These are phyloP conservation scores for Rubia tinctorum DNA, from an alignment of 305 asterid genomes.

Conservation along the genomic window DNA sequence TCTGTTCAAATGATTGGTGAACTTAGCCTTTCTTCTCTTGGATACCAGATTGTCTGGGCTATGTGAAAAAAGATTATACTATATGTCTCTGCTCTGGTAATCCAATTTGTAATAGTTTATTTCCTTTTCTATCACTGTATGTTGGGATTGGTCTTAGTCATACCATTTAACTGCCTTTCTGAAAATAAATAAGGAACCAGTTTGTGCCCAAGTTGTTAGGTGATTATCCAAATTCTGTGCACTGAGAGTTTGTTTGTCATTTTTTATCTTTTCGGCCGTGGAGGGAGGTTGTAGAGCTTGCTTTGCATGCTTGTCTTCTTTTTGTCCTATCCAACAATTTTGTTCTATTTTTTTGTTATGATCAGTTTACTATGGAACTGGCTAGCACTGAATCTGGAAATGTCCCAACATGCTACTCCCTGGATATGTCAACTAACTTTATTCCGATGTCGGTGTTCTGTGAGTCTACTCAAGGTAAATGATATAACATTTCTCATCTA, in stretches of 20 bases:
- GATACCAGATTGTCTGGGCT: neutral
- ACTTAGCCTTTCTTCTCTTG: neutral
- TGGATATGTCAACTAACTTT: slow-evolving; percentile 90
- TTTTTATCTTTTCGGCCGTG: slow-evolving; percentile 25
- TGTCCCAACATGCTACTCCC: slow-evolving; percentile 59
- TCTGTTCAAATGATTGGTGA: neutral
- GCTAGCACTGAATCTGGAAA: slow-evolving; percentile 51
- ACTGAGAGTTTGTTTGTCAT: slow-evolving; percentile 6
- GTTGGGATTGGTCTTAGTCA: neutral
- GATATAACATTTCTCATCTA: neutral
- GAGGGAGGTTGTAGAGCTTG: slow-evolving; percentile 9
- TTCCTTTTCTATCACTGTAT: neutral
- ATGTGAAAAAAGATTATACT: neutral
- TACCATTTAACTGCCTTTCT: neutral
- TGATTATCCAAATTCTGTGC: neutral
- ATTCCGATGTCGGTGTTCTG: slow-evolving; percentile 78
- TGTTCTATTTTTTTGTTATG: slow-evolving; percentile 26
- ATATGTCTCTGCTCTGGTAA: neutral
- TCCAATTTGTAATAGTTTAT: neutral
- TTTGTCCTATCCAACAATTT: slow-evolving; percentile 8
- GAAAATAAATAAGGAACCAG: neutral
- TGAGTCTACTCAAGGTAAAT: slow-evolving; percentile 73
- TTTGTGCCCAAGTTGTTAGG: neutral
- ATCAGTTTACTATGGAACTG: slow-evolving; percentile 84
- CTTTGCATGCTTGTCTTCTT: slow-evolving; percentile 15